phyloP scores from a whole-genome alignment of 352 stramenopile species.

The Phytophthora capsici region DNA sequence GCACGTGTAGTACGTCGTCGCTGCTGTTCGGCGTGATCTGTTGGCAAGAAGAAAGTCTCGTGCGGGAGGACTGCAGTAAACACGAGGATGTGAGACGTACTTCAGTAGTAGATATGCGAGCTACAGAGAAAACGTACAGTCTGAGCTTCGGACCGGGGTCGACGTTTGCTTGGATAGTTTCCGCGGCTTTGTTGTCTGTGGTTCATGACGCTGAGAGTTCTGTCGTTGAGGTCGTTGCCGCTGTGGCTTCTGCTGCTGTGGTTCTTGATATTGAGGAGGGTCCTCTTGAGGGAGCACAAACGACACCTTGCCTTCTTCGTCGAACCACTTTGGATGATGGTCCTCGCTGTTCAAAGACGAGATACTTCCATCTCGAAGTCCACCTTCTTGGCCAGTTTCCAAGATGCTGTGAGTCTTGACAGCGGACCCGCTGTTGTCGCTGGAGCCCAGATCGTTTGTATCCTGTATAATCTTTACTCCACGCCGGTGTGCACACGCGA shows the following conservation, averaged over 20 bases:
- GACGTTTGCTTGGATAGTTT: slow-evolving; percentile 9
- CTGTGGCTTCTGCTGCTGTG: not conserved
- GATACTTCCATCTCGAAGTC: slow-evolving; percentile 26
- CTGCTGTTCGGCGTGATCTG: slow-evolving; percentile 23
- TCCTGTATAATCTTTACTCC: slow-evolving; percentile 35
- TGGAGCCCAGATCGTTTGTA: slow-evolving; percentile 3
- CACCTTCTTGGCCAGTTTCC: slow-evolving; percentile 8
- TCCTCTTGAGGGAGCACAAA: slow-evolving; percentile 9
- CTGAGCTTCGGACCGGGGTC: slow-evolving; percentile 4
- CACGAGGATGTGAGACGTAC: slow-evolving; percentile 2
- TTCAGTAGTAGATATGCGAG: not conserved
- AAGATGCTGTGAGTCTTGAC: slow-evolving; percentile 18
- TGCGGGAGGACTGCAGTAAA: slow-evolving; percentile 29
- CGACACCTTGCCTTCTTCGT: slow-evolving; percentile 28
- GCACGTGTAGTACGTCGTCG: slow-evolving; percentile 28
- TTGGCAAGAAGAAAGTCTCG: slow-evolving; percentile 34
- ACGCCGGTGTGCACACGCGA: slow-evolving; percentile 61
- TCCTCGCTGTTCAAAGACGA: slow-evolving; percentile 24
- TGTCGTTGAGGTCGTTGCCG: not conserved
- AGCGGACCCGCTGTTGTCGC: slow-evolving; percentile 5
- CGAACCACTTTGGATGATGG: slow-evolving; percentile 25
- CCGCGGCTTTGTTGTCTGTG: not conserved
- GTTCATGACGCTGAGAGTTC: not conserved
- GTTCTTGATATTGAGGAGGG: not conserved
- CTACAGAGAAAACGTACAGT: slow-evolving; percentile 32